phyloP scores from a whole-genome alignment of 2,329 filamentous ascomycete genomes.

The Xylariomycetidae sp. region DNA sequence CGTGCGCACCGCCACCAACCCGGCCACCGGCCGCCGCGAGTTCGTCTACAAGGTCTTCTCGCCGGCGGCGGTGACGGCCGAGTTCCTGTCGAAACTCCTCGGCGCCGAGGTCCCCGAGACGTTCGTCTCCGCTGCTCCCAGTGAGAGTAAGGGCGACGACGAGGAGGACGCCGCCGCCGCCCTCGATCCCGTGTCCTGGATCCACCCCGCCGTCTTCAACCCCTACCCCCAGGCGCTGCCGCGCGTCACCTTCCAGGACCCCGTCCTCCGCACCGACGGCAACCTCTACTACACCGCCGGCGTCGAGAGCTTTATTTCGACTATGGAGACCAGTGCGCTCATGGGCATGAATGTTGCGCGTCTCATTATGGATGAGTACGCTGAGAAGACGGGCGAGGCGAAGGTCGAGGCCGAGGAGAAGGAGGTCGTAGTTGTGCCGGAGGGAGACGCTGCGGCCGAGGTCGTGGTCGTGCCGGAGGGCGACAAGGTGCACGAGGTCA shows the following conservation, averaged over 20 bases:
- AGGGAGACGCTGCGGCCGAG: constrained; percentile 2
- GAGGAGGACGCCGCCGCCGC: constrained; percentile 22
- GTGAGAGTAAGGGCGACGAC: constrained; percentile 10
- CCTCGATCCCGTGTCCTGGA: constrained; percentile 63
- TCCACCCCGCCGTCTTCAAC: constrained; percentile 69
- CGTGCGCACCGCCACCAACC: constrained; percentile 58
- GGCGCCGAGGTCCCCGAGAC: constrained; percentile 40
- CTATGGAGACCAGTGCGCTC: constrained; percentile 92
- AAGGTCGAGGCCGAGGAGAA: constrained; percentile 3
- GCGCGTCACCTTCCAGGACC: constrained; percentile 79
- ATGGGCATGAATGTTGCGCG: constrained; percentile 83
- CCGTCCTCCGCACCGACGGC: constrained; percentile 55
- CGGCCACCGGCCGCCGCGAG: constrained; percentile 46
- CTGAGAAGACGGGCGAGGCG: constrained; percentile 7
- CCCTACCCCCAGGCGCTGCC: constrained; percentile 84
- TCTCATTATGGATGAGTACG: constrained; percentile 58
- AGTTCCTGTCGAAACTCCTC: constrained; percentile 48
- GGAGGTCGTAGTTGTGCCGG: constrained; percentile 1
- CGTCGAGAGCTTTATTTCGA: constrained; percentile 92
- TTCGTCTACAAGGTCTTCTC: constrained; percentile 63
- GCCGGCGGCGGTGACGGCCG: constrained; percentile 43
- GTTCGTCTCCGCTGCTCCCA: constrained; percentile 19
- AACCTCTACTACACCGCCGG: constrained; percentile 68
- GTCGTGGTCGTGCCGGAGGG: constrained; percentile 4
- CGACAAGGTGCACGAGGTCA: constrained; percentile 2